These are phyloP conservation scores for Cordyceps cicadae DNA, from an alignment of 2,329 filamentous ascomycete species.

Conservation along the genomic window DNA sequence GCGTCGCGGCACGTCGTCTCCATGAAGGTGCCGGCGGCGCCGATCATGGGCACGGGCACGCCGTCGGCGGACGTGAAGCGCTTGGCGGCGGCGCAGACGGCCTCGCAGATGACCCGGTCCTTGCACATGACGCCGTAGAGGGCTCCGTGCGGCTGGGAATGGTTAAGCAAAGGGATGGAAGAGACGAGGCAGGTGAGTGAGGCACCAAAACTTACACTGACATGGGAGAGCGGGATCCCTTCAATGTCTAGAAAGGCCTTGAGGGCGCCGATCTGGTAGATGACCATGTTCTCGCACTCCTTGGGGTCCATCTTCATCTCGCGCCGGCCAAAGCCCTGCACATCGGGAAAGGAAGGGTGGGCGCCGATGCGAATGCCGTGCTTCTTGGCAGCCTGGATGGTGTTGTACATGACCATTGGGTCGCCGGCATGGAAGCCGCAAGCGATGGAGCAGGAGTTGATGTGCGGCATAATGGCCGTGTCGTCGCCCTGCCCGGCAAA, in stretches of 20 bases:
- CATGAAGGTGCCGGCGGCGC: constrained; percentile 2
- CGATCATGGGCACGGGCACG: constrained; percentile 4
- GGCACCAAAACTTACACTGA: neutral
- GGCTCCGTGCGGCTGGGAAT: neutral
- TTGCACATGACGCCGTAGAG: constrained; percentile 6
- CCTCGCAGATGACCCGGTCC: neutral
- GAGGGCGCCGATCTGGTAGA: constrained; percentile 12
- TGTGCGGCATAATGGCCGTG: constrained; percentile 3
- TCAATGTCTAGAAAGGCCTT: constrained; percentile 14
- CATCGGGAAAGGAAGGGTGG: constrained; percentile 10
- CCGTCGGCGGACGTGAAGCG: neutral
- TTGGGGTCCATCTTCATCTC: constrained; percentile 10
- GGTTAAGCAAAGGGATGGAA: neutral
- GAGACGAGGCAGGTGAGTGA: neutral
- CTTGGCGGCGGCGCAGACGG: neutral
- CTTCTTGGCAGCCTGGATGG: constrained; percentile 1
- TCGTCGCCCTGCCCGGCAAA: neutral
- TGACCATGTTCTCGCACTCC: constrained; percentile 11
- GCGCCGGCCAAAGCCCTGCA: constrained; percentile 11
- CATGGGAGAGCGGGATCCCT: constrained; percentile 15
- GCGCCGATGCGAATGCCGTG: constrained; percentile 10
- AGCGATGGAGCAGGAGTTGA: constrained; percentile 5
- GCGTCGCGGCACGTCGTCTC: neutral
- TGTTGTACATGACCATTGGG: constrained; percentile 11
- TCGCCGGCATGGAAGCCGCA: constrained; percentile 13